Evolutionary conservation across 1,284 basidiomycete species (phyloP).

Genomic region (Tilletia caries): DNA sequence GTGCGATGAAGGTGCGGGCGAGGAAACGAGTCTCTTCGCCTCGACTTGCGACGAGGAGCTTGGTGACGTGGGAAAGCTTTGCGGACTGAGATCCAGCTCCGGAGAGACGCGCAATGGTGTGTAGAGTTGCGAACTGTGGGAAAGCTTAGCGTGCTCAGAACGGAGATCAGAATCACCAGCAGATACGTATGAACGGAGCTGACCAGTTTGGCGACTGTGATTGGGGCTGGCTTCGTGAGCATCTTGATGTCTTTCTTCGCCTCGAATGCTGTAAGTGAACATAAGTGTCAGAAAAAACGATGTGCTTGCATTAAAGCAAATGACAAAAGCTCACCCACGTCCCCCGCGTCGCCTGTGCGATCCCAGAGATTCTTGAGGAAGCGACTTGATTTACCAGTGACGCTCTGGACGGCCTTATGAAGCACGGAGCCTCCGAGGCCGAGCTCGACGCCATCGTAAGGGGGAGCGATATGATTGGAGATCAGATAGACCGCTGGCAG

Average conservation of each 20-base stretch:
- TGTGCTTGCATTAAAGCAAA: neutral
- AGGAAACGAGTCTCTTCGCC: constrained; percentile 85
- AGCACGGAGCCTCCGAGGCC: constrained; percentile 64
- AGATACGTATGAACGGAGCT: neutral
- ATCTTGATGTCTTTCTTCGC: constrained; percentile 45
- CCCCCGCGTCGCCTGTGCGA: constrained; percentile 48
- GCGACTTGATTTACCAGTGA: constrained; percentile 70
- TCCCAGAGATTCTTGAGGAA: constrained; percentile 64
- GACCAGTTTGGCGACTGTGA: constrained; percentile 40
- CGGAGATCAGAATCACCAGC: neutral
- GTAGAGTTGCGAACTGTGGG: constrained; percentile 39
- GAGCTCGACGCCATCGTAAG: constrained; percentile 55
- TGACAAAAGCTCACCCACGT: constrained; percentile 25
- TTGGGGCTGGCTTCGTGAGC: constrained; percentile 41
- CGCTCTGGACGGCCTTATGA: constrained; percentile 73
- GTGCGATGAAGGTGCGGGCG: constrained; percentile 73
- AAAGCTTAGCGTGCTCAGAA: neutral
- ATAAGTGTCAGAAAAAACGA: neutral
- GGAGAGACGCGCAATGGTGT: constrained; percentile 60
- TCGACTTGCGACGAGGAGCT: constrained; percentile 73
- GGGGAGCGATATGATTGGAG: constrained; percentile 76
- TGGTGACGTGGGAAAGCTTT: constrained; percentile 76
- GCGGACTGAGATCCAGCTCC: constrained; percentile 71
- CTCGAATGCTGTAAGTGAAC: constrained; percentile 31
- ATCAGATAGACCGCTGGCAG: constrained; percentile 81